Evolutionary conservation across 495 filamentous ascomycete genomes (phyloP), one percentile per base, ranked within the genome.

Genomic region (Hyaloscypha hepaticicola): DNA sequence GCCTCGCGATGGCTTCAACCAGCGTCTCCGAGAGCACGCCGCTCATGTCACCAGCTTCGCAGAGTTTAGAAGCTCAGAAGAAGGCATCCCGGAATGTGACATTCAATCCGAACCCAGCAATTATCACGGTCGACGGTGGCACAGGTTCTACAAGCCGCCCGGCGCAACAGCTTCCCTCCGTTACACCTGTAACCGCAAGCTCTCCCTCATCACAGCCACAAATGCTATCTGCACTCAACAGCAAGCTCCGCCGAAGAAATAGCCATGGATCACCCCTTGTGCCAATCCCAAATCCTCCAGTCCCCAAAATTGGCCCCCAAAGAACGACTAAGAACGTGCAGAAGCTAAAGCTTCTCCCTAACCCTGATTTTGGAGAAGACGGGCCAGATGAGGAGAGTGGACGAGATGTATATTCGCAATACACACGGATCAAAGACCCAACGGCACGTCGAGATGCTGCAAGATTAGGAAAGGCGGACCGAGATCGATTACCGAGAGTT

Each of bases 391-490:
- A 95, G 69, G 95, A 99, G 72, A 91, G 90, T 69, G 93, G 94
- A 22, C 82, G 95, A 60, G 95, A 99, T 75, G 95, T 99, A 16
- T 99, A 99, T 76, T 92, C 92, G 16, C 95, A 99, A 75, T 82
- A 96, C 83, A 77, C 85, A 11, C 87, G 96, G 34, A 98, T 99
- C 76, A 98, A 97, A 76, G 95, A 99, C 73, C 93, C 93, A 2
- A 96, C 91, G 0, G 94, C 95, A 14, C 80, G 95, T 58, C 85
- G 95, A 66, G 96, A 97, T 82, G 95, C 95, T 26, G 96, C 96
- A 34, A 79, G 93, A 60, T 76, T 99, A 26, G 96, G 96, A 34
- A 98, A 97, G 70, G 93, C 93, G 38, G 95, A 99, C 72, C 84
- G 95, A 45, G 90, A 92, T 59, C 83, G 86, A 65, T 77, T 99